Base-by-base conservation (phyloP, 306 rosid genomes). In the Cicer judaicum region DNA sequence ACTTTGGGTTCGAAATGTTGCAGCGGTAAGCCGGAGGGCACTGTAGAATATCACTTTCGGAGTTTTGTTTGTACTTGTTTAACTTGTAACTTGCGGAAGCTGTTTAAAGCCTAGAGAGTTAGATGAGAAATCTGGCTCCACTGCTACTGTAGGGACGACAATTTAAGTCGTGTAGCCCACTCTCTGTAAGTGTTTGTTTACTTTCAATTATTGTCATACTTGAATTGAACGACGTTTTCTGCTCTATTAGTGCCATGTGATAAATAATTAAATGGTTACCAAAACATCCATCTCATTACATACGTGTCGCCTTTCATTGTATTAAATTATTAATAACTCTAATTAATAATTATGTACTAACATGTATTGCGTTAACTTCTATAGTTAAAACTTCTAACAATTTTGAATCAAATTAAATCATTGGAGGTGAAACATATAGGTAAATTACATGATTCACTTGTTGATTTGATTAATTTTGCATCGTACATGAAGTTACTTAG, bases 121-220 rank as follows among this genome's bases (percentile, higher is more conserved):
- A 63, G 81, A 64, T 29, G n/a, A 76, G 78, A 59, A 47, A 67
- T 14, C 48, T 60, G 82, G 76, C 72, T 66, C 76, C 79, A 76
- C 71, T 12, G 10, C 18, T 19, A 2, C 1, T 34, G 65, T 50
- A 34, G 62, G 76, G 68, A 43, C 73, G 36, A 69, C 85, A 77
- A 66, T 60, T 78, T 60, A 60, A 61, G 72, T 65, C 9, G n/a
- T 36, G 59, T 42, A 29, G 38, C 38, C 50, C 24, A 24, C 46
- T 21, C n/a, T 47, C 64, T 42, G 4, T 59, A 65, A 70, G 44
- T 64, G 49, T 57, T 56, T 64, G 49, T 57, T 56, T 59, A 29
- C 44, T 59, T 48, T 60, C 50, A 67, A 68, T 43, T 64, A 66
- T 36, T 75, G 24, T 43, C 66, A 52, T 61, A 36, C 46, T 42